phyloP scores from a whole-genome alignment of 805 yeast species.

The Candida anglica region DNA sequence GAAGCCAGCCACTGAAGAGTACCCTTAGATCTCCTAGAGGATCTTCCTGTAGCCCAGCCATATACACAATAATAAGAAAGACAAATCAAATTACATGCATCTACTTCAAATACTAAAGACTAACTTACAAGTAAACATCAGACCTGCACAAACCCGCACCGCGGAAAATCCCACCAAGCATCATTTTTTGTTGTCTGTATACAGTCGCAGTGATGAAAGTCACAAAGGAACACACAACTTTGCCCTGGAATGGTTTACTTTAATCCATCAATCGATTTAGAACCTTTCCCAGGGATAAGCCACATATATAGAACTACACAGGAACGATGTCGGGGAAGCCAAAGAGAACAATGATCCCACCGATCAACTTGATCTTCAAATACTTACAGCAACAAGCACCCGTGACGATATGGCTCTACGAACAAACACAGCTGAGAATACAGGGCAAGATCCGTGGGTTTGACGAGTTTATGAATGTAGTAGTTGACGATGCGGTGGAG shows the following conservation, averaged over 20 bases:
- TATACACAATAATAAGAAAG: not conserved
- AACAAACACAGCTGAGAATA: conserved; percentile 71
- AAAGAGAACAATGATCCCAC: conserved; percentile 62
- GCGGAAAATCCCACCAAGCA: not conserved
- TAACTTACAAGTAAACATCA: not conserved
- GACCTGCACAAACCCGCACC: not conserved
- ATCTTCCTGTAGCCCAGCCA: conserved; percentile 4
- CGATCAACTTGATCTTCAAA: conserved; percentile 86
- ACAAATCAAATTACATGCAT: not conserved
- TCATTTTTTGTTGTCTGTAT: no score
- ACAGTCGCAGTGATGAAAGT: not conserved
- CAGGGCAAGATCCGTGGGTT: conserved; percentile 88
- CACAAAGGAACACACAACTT: not conserved
- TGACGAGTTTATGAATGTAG: conserved; percentile 94
- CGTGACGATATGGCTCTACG: conserved; percentile 87
- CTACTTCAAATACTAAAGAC: not conserved
- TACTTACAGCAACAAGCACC: conserved; percentile 75
- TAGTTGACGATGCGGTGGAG: conserved; percentile 61
- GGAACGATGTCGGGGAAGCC: no score
- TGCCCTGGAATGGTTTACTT: no score
- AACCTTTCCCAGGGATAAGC: no score
- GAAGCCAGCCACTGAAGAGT: conserved; percentile 56
- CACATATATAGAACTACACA: no score
- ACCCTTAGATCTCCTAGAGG: conserved; percentile 53
- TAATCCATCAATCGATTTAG: no score